These are phyloP conservation scores for Cladorrhinum samala DNA, from an alignment of 495 filamentous ascomycete genomes.

Conservation along the genomic window DNA sequence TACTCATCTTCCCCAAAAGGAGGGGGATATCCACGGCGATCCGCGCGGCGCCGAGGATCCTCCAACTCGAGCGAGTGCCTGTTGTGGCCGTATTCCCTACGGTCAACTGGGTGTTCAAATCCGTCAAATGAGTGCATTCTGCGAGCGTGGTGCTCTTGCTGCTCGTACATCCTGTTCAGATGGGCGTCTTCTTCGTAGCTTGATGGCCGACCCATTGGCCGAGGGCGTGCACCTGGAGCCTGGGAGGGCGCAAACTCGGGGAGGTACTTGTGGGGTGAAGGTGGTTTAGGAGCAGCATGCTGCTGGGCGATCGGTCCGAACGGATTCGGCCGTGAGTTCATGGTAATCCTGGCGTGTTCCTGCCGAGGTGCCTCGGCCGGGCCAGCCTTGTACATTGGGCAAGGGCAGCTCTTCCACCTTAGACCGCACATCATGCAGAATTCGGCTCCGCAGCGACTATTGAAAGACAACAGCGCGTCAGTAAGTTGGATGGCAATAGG, in stretches of 20 bases:
- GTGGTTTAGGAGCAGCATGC: conserved; percentile 14
- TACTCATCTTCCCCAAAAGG: conserved; percentile 38
- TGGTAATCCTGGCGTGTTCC: conserved; percentile 23
- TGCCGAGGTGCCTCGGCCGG: conserved; percentile 51
- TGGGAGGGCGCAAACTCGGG: conserved; percentile 15
- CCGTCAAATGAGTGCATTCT: conserved; percentile 43
- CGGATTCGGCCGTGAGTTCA: conserved; percentile 18
- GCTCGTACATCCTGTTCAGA: conserved; percentile 48
- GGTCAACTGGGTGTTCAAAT: conserved; percentile 36
- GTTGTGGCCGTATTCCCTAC: conserved; percentile 15
- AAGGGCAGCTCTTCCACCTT: conserved; percentile 78
- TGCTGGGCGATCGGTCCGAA: conserved; percentile 11
- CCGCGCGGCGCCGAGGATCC: conserved; percentile 29
- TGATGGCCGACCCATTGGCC: conserved; percentile 18
- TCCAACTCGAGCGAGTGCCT: conserved; percentile 17
- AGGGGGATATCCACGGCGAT: conserved; percentile 3
- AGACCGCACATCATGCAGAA: conserved; percentile 77
- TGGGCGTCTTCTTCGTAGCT: conserved; percentile 50
- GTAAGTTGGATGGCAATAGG: conserved; percentile 9
- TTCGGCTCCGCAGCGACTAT: conserved; percentile 69
- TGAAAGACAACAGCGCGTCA: background rate
- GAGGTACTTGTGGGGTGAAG: conserved; percentile 26
- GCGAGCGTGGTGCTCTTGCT: conserved; percentile 50
- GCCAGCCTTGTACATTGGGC: conserved; percentile 70
- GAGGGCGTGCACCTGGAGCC: conserved; percentile 20